Evolutionary conservation across 1,284 basidiomycete genomes (phyloP), one percentile per base, ranked within the genome.

Genomic region (Vanrija sp.): DNA sequence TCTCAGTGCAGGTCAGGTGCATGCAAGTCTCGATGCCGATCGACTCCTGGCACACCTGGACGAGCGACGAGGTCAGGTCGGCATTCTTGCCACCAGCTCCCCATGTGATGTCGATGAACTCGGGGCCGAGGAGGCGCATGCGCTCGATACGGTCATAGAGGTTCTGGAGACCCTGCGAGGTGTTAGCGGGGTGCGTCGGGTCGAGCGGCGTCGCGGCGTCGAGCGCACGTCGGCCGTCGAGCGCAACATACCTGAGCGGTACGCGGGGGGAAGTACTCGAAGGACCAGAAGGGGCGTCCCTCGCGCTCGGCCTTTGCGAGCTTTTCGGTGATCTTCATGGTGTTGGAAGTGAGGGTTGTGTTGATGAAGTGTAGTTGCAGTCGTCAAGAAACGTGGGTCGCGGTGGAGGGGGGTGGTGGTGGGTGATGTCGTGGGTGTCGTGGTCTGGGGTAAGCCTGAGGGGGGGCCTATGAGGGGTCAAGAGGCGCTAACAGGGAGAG

Each of bases 31-130:
- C 92, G 46, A 97, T 83, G 3, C 93, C 93, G 73, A 98, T 90
- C 26, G 91, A 80, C 54, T 88, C 83, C 77, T 95, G 91, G 69
- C 90, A 93, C 44, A 91, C 93, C 79, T 95, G 94, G 64, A 98
- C 93, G 78, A 99, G 87, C 70, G 94, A 89, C n/a, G 87, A 85
- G 8, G 91, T 93, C 57, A 95, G 79, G 69, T 94, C 91, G 49
- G 91, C 93, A 21, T 93, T 95, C 60, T 93, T 84, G 55, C 94
- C 94, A 53, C 94, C 94, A 47, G 94, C 94, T 78, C 96, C 95
- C 93, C 91, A 98, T 73, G 94, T 98, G 71, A 98, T 96, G 75
- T 98, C 94, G 68, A 98, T 89, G 72, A 98, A 98, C 78, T 96
- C 95, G 16, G 96, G 96, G 5, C 96, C 96, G 45, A 97, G 80